Evolutionary conservation across 257 asterid genomes (phyloP).

Genomic region (Craterostigma plantagineum): DNA sequence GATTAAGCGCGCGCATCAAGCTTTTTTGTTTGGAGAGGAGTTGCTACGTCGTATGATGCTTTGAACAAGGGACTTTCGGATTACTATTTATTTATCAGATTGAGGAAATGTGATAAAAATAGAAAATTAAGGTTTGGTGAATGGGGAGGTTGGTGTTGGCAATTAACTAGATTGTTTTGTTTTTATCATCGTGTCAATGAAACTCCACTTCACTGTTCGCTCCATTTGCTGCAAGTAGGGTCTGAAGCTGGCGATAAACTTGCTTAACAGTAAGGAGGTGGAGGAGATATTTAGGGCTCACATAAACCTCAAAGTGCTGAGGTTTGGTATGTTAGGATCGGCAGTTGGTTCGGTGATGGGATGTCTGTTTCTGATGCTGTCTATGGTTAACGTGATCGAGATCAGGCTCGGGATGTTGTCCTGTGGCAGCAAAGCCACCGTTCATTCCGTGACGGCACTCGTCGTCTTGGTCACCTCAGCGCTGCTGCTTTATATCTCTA

Average conservation of each 20-base stretch:
- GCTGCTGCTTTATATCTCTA: slow-evolving; percentile 11
- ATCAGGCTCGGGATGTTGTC: slow-evolving; percentile 13
- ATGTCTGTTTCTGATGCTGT: slow-evolving; percentile 14
- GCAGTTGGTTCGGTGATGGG: slow-evolving; percentile 18
- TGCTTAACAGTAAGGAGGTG: slow-evolving; percentile 11
- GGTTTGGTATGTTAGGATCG: slow-evolving; percentile 13
- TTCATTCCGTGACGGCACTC: slow-evolving; percentile 6
- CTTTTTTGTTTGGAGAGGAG: too few species aligned
- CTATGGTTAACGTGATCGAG: slow-evolving; percentile 14
- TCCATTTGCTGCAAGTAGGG: too few species aligned
- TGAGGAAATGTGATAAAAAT: too few species aligned
- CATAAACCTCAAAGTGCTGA: slow-evolving; percentile 8
- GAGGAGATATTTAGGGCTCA: slow-evolving; percentile 11
- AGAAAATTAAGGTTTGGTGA: too few species aligned
- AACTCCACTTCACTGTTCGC: too few species aligned
- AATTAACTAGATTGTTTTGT: too few species aligned
- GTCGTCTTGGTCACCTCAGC: slow-evolving; percentile 9
- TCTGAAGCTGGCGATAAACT: slow-evolving; percentile 17
- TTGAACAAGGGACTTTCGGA: too few species aligned
- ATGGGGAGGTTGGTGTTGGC: too few species aligned
- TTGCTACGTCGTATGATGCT: too few species aligned
- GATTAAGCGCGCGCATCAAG: too few species aligned
- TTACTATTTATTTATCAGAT: too few species aligned
- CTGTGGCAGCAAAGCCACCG: slow-evolving; percentile 13
- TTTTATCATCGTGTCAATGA: too few species aligned